Base-by-base conservation (phyloP, 2,329 filamentous ascomycete genomes). In the Claviceps fusiformis region DNA sequence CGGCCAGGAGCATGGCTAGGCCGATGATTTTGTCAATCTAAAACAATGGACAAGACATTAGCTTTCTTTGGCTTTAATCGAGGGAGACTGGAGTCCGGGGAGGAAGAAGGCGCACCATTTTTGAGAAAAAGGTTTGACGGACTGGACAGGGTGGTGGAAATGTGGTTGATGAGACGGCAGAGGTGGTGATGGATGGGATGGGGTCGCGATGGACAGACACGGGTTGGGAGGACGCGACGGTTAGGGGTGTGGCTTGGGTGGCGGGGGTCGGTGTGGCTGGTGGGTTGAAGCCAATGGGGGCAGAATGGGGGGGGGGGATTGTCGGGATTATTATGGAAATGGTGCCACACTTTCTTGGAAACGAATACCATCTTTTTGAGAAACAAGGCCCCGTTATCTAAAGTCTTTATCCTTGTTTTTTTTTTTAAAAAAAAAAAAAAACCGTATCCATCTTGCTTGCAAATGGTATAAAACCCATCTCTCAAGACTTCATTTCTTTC, bases 21-120 rank as follows among this genome's bases (percentile, higher is more conserved):
- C 80, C 80, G 67, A 81, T 76, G 68, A 83, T 80, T 82, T 89
- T 91, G 81, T 95, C 93, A 75, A 96, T 87, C 93, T 98, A 70
- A 9, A 44, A 19, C 11, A 24, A 15, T 6, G 15, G 10, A 13
- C 24, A 8, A 4, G 8, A 44, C 24, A 44, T 47, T 47, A 47
- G 27, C 27, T 17, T 47, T 29, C 19, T 5, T 39, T 24, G 24
- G 24, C 24, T 2, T 24, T 24, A 2, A 24, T 24, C 24, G 24
- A 24, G 24, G 24, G 24, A 24, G 24, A 24, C 24, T 24, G 24
- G 24, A 24, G 24, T 24, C 24, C 24, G 24, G 24, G 24, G 37
- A 11, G 24, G 24, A 9, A 27, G 19, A 6, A 7, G 11, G 0
- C 45, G 8, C 8, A 47, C 45, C 45, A 47, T 47, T 47, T 45